Evolutionary conservation across 2,329 filamentous ascomycete species (phyloP).

Genomic region (Macrophomina pseudophaseolina): DNA sequence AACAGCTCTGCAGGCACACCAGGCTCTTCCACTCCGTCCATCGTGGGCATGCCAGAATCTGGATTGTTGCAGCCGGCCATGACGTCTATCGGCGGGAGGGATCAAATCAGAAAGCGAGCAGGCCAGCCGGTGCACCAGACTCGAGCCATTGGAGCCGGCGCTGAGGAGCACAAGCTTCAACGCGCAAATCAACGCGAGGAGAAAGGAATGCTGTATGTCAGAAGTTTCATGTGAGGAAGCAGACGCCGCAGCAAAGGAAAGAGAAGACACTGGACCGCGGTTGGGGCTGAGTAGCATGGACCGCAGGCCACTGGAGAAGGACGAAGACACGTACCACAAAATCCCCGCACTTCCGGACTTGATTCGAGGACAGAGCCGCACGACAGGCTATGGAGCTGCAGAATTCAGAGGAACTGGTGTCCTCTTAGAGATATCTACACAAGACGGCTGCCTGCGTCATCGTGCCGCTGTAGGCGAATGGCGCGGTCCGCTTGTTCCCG

Average conservation of each 20-base stretch:
- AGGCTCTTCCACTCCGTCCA: not conserved
- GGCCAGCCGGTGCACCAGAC: not conserved
- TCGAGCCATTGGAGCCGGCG: constrained; percentile 2
- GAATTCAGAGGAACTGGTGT: not conserved
- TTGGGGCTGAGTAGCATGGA: not conserved
- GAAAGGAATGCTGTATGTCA: not conserved
- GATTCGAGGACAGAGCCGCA: not conserved
- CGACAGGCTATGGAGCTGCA: not conserved
- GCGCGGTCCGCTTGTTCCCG: not conserved
- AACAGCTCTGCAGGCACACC: constrained; percentile 9
- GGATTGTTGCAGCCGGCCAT: not conserved
- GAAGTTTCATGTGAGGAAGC: constrained; percentile 1
- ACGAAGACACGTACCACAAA: not conserved
- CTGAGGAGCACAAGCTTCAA: not conserved
- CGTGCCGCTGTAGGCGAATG: not conserved
- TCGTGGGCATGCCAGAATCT: not conserved
- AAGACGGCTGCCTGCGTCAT: not conserved
- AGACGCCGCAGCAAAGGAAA: not conserved
- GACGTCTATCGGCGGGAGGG: not conserved
- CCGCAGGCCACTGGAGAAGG: not conserved
- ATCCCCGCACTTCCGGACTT: not conserved
- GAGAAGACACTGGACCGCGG: not conserved
- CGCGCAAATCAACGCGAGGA: constrained; percentile 7
- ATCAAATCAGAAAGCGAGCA: constrained; percentile 4
- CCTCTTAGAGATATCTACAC: not conserved